Percentiles rank a stretch among this genome's conserved stretches.
These are phyloP conservation scores for Manihot esculenta DNA, from an alignment of 441 rosid species.

Conservation along the genomic window DNA sequence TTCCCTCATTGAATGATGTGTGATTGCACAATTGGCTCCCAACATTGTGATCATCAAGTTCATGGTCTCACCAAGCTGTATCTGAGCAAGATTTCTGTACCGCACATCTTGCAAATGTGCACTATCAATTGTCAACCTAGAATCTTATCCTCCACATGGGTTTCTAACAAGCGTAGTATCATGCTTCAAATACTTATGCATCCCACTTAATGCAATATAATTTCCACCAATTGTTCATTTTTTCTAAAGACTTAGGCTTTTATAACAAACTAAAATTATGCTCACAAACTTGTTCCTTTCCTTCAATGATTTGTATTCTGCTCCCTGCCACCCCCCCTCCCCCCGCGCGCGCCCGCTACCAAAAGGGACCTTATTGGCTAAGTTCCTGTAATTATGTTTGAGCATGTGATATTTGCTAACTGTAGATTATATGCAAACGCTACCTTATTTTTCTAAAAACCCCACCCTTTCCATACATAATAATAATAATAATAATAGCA, in stretches of 20 bases:
- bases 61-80: background rate
- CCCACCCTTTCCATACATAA: too few species aligned
- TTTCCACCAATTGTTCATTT: background rate
- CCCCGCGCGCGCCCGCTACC: background rate
- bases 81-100: background rate
- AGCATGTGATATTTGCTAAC: background rate
- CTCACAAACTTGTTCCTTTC: background rate
- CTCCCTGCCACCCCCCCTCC: background rate
- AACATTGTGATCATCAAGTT: background rate
- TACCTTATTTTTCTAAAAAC: background rate
- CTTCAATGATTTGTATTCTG: background rate
- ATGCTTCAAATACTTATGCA: background rate
- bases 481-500: too few species aligned
- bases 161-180: background rate
- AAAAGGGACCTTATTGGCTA: too few species aligned
- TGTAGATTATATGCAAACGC: background rate
- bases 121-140: background rate
- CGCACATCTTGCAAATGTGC: background rate
- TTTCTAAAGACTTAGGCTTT: background rate
- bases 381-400: too few species aligned
- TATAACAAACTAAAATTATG: background rate
- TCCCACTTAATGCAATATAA: background rate
- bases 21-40: background rate
- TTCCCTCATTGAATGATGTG: background rate
- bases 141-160: constrained; percentile 1